Base-by-base conservation (phyloP, 352 stramenopile species). In the Globisporangium paroecandrum region DNA sequence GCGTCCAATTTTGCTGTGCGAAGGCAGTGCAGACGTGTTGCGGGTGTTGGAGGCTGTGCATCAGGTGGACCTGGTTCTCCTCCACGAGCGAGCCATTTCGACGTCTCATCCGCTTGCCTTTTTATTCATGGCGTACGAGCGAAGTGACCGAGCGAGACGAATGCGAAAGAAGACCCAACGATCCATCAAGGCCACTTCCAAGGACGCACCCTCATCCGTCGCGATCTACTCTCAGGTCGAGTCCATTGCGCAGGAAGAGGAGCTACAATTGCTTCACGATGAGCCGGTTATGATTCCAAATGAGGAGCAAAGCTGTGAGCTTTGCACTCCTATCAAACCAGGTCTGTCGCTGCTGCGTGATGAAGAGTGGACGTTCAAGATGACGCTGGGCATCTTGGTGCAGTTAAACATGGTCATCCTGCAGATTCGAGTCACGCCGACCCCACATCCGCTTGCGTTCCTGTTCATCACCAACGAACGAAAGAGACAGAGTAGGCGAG, bases 71-170 rank as follows among this genome's bases (percentile, higher is more conserved):
- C 46, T 29, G 2, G 6, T 55, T 36, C 32, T 65, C n/a, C 3
- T 34, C 12, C 22, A 60, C 9, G 43, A n/a, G n/a, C 57, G 46
- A 41, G 34, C 29, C 4, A 10, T 32, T 4, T 56, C 64, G 20
- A 32, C 8, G 7, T 47, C 43, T 24, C 64, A 69, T 15, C 64
- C 56, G 22, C 15, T 69, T 9, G 56, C 32, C 12, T 53, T 65
- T 25, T 12, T 51, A 32, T 20, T 64, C 38, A 24, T 69, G 7
- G 29, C 22, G 15, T 54, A 25, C 27, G 64, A 69, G 56, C 64
- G 56, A 13, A 55, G 25, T 7, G 27, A 63, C 5, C 32, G 18
- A 32, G 5, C 13, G 15, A 46, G 32, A 29, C 24, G 5, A 18
- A 36, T 22, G 53, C 43, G 24, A 29, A 34, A 55, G 43, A 12